Percentiles rank a stretch among this genome's conserved stretches.
Conservation (phyloP, 108 stramenopile genomes). For the Heterococcus sp. region DNA sequence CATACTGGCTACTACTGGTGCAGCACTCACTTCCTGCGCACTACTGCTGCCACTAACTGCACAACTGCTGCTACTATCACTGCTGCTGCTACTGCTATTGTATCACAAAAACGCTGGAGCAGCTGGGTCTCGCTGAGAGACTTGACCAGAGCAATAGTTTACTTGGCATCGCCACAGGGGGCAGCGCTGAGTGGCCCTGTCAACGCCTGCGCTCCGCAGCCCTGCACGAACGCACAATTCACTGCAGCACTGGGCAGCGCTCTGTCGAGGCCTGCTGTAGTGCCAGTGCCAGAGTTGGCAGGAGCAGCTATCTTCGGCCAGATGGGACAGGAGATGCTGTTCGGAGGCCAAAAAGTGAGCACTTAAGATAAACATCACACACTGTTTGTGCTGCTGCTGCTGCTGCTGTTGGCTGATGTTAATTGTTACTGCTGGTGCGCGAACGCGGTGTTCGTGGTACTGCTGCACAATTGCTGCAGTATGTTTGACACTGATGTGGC, state of each 20-base stretch:
- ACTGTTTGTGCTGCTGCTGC: no score
- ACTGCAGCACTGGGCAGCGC: conserved; percentile 60
- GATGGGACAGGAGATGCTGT: conserved; percentile 74
- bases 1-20: no score
- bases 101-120: background rate
- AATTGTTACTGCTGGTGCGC: no score
- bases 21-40: no score
- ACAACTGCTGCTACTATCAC: no score
- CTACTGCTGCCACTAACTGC: no score
- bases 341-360: conserved; percentile 29
- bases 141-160: background rate
- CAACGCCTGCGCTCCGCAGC: conserved; percentile 63
- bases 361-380: background rate
- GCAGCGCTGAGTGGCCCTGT: conserved; percentile 49
- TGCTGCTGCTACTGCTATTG: background rate
- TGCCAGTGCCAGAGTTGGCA: conserved; percentile 66
- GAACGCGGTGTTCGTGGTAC: no score
- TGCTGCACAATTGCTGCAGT: no score
- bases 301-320: conserved; percentile 67
- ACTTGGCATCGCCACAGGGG: background rate
- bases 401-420: no score
- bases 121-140: conserved; percentile 19
- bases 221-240: conserved; percentile 68
- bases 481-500: conserved; percentile 65
- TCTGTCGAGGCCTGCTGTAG: conserved; percentile 61